Base-by-base conservation (phyloP, 805 yeast species). In the Candida boleticola region DNA sequence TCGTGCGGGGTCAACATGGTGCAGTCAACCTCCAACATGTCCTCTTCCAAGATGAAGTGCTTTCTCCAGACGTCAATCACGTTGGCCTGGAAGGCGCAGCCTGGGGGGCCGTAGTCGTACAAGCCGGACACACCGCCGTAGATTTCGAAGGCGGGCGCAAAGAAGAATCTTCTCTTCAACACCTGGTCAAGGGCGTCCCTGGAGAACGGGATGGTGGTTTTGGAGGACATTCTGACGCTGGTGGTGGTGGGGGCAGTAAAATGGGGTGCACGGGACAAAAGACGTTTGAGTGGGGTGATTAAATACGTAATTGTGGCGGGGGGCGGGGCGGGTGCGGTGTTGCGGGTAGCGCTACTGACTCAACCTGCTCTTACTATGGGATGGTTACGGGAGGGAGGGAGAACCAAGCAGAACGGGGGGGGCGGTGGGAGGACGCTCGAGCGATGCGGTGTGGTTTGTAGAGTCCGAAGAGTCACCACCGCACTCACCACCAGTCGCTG, bases 101-200 rank as follows among this genome's bases (percentile, higher is more conserved):
- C 99, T 64, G 99, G 97, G 49, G 99, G 99, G 72, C 99, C 99
- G 63, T 90, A 93, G 66, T 93, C 99, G 66, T 88, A 93, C 45
- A 93, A 76, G 52, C 99, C 99, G 37, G 97, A 87, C 36, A 93
- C 98, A 66, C 99, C 99, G 54, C 99, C 99, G 65, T 93, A 93
- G 50, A 92, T 80, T 63, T 93, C 99, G 58, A 93, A 93, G 27
- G 98, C 83, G 51, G 99, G 99, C 14, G 98, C 97, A 64, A 80
- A 95, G 71, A 93, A 93, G 74, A 93, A 93, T 63, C 99, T 82
- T 66, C 97, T 84, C 68, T 92, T 93, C 57, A 93, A 74, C 44
- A 90, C 88, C 64, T 85, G 83, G 67, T 93, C 99, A 59, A 93
- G 75, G 50, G 79, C 74, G 51, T 93, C 99, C 66, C 99, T 85